A percentile compares a stretch with the other conserved stretches of the same genome.
phyloP scores from a whole-genome alignment of 2,329 filamentous ascomycete genomes.

The Penicillium sp. region DNA sequence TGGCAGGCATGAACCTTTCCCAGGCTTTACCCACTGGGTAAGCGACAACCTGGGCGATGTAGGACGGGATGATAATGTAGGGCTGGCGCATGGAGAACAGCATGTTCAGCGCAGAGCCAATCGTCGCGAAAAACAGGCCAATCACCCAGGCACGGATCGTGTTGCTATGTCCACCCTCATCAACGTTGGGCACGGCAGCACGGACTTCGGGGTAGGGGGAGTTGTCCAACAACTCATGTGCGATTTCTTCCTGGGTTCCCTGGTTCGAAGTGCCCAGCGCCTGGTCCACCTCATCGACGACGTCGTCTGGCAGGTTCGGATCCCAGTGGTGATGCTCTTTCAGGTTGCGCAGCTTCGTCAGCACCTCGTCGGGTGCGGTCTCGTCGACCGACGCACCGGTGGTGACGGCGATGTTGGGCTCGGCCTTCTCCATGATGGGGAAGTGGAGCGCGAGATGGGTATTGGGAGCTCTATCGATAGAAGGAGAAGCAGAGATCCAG shows the following conservation, averaged over 20 bases:
- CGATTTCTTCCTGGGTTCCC: constrained; percentile 57
- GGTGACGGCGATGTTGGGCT: background rate
- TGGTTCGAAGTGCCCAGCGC: constrained; percentile 55
- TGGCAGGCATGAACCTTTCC: constrained; percentile 40
- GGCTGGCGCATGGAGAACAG: constrained; percentile 58
- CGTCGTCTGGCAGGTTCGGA: constrained; percentile 62
- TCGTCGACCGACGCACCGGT: constrained; percentile 20
- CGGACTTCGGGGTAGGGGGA: constrained; percentile 67
- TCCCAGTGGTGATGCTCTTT: constrained; percentile 62
- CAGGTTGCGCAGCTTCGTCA: constrained; percentile 52
- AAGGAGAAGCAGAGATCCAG: background rate
- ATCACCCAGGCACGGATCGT: constrained; percentile 64
- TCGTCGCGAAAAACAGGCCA: constrained; percentile 58
- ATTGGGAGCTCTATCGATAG: background rate
- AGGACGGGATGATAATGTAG: constrained; percentile 58
- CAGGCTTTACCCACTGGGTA: constrained; percentile 52
- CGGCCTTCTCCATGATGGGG: constrained; percentile 15
- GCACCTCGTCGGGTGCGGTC: constrained; percentile 23
- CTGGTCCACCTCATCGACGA: constrained; percentile 59
- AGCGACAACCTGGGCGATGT: constrained; percentile 61
- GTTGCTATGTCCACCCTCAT: constrained; percentile 63
- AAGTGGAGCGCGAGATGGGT: background rate
- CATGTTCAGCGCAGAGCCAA: constrained; percentile 62
- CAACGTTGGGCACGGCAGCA: constrained; percentile 62
- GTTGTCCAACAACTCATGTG: constrained; percentile 62